Evolutionary conservation across 768 basidiomycete genomes (phyloP).

Genomic region (Pleurotus giganteus): DNA sequence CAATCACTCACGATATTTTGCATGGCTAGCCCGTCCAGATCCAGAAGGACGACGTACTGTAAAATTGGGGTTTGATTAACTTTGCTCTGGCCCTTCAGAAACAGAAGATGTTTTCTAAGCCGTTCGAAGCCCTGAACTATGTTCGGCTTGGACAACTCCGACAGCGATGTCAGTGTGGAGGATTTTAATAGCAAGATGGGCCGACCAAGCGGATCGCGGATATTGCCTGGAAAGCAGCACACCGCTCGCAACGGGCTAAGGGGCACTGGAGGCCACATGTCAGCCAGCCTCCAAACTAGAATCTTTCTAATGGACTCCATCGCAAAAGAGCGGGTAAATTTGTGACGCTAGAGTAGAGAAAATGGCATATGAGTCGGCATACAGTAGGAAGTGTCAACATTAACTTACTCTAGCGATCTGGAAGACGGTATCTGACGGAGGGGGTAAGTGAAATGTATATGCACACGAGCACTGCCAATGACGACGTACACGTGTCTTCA

Average conservation of each 20-base stretch:
- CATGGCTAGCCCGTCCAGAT: slow-evolving; percentile 55
- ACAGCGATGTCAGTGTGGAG: slow-evolving; percentile 28
- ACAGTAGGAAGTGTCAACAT: slow-evolving; percentile 11
- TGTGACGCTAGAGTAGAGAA: slow-evolving; percentile 50
- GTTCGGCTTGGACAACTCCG: slow-evolving; percentile 37
- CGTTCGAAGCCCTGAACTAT: slow-evolving; percentile 53
- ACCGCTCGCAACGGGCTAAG: slow-evolving; percentile 34
- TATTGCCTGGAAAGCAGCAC: slow-evolving; percentile 51
- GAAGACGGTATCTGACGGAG: slow-evolving; percentile 47
- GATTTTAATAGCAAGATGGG: slow-evolving; percentile 61
- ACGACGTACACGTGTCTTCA: slow-evolving; percentile 57
- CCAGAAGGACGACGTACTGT: slow-evolving; percentile 69
- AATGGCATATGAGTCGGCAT: slow-evolving; percentile 10
- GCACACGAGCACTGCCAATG: slow-evolving; percentile 14
- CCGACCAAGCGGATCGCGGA: slow-evolving; percentile 60
- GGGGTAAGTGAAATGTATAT: slow-evolving; percentile 11
- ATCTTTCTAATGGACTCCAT: slow-evolving; percentile 55
- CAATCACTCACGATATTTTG: slow-evolving; percentile 49
- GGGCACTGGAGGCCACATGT: slow-evolving; percentile 35
- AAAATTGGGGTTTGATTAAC: slow-evolving; percentile 39
- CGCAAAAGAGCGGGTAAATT: slow-evolving; percentile 61
- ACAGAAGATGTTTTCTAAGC: slow-evolving; percentile 54
- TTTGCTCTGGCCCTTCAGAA: slow-evolving; percentile 37
- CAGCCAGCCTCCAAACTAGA: slow-evolving; percentile 55
- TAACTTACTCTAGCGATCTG: slow-evolving; percentile 59